These are phyloP conservation scores for Emergomyces pasteurianus DNA, from an alignment of 2,329 filamentous ascomycete genomes.

Conservation along the genomic window DNA sequence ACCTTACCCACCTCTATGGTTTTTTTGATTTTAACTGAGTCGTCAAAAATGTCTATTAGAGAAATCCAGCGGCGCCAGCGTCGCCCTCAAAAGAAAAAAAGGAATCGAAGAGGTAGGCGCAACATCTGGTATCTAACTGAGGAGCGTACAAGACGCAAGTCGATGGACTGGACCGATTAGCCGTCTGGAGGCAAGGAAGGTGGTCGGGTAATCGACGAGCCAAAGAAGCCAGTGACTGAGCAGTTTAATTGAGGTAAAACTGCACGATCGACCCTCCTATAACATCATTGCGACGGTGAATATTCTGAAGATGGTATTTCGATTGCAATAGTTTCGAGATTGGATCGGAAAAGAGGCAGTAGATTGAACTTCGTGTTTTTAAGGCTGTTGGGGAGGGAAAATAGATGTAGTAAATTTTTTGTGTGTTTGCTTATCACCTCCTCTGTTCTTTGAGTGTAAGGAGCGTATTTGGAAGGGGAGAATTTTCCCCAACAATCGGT, in stretches of 20 bases:
- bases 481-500: background rate
- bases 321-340: background rate
- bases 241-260: background rate
- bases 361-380: background rate
- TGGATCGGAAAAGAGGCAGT: background rate
- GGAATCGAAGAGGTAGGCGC: conserved; percentile 12
- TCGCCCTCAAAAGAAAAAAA: conserved; percentile 10
- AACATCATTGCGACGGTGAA: conserved; percentile 1
- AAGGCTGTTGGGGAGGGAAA: background rate
- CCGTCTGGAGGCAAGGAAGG: background rate
- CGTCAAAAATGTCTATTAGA: conserved; percentile 1
- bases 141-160: background rate
- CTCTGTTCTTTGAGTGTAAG: background rate
- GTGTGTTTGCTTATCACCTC: background rate
- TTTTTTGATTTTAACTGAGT: conserved; percentile 3
- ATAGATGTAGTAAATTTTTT: background rate
- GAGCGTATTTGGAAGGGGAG: background rate
- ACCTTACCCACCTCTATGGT: background rate
- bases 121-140: conserved; percentile 14
- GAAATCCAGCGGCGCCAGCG: conserved; percentile 17
- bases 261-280: background rate
- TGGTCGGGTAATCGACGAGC: background rate
- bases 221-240: background rate
- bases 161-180: background rate
- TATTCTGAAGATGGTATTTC: too few species aligned